Base-by-base conservation (phyloP, 805 yeast genomes). In the Hanseniaspora thailandica region DNA sequence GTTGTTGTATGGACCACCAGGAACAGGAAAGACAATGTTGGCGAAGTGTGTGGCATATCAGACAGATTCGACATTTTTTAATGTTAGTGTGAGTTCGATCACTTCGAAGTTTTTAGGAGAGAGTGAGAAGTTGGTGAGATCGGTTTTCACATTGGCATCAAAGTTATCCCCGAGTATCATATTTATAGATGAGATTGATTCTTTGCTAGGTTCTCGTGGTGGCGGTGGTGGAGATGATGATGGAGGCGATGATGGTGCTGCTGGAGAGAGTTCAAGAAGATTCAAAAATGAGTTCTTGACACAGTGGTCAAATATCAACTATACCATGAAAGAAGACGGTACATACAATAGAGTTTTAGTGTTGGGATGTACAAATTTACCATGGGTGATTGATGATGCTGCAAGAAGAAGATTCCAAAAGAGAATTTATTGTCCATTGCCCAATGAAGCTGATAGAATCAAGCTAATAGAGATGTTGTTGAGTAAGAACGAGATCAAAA, bases 21-120 rank as follows among this genome's bases (percentile, higher is more conserved):
- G 98, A n/a, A 90, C 97, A 0, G 97, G 97, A 54, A 90, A 93
- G 63, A 89, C 97, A 0, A 89, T 90, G 97, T 75, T 90, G 59
- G 97, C 97, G 0, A 74, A 96, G 58, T 96, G 97, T 0, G 97
- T 93, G 2, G 97, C 97, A 2, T 86, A 94, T 2, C 97, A 93
- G 69, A 84, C 96, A 7, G 82, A 84, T 56, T 86, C 96, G 0
- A 89, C 96, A 0, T 90, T 90, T 63, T 90, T 90, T 66, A 80
- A 93, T 23, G 88, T 90, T 31, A 82, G 90, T 58, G 94, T 96
- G 2, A 86, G 96, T 0, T 83, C 94, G 5, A 73, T 90, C 57
- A 84, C 96, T 2, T 87, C 96, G 17, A 84, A 84, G 63, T 84
- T 80, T 61, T 71, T 89, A 55, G 97, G 97, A 51, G 97, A 93